Percentiles rank a stretch among this genome's conserved stretches.
These are phyloP conservation scores for Cercospora berteroae DNA, from an alignment of 2,329 filamentous ascomycete genomes.

Conservation along the genomic window DNA sequence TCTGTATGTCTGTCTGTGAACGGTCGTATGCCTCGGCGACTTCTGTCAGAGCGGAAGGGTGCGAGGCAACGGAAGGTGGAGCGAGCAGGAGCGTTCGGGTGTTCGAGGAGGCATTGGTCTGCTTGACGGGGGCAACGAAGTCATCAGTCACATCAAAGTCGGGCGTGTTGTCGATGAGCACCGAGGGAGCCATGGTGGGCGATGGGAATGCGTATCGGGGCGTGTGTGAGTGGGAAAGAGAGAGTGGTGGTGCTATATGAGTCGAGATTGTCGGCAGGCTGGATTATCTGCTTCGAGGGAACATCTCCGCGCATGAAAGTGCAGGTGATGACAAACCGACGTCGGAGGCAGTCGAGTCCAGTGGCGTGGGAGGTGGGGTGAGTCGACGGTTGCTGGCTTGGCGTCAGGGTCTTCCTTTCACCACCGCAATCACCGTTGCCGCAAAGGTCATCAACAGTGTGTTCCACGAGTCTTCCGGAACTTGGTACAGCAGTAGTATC, in stretches of 20 bases:
- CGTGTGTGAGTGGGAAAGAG: not conserved
- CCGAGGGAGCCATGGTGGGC: constrained; percentile 40
- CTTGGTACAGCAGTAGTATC: not conserved
- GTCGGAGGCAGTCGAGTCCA: not conserved
- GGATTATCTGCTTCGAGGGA: not conserved
- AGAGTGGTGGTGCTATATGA: not conserved
- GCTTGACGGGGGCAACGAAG: constrained; percentile 27
- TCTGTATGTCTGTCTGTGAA: constrained; percentile 81
- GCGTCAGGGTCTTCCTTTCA: not conserved
- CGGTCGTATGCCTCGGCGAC: constrained; percentile 74
- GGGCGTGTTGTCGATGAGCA: constrained; percentile 41
- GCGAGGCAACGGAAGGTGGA: constrained; percentile 82
- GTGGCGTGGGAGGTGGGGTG: not conserved
- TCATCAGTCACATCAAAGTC: constrained; percentile 37
- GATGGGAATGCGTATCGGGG: not conserved
- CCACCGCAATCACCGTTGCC: not conserved
- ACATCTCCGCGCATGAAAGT: not conserved
- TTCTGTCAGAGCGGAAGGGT: constrained; percentile 72
- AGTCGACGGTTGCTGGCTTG: not conserved
- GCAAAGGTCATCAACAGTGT: not conserved
- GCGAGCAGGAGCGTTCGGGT: constrained; percentile 77
- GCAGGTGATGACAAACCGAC: not conserved
- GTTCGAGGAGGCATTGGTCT: constrained; percentile 31
- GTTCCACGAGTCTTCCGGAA: not conserved
- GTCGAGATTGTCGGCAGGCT: not conserved